Evolutionary conservation across 2,329 filamentous ascomycete species (phyloP).

Genomic region (Fusarium sororula): DNA sequence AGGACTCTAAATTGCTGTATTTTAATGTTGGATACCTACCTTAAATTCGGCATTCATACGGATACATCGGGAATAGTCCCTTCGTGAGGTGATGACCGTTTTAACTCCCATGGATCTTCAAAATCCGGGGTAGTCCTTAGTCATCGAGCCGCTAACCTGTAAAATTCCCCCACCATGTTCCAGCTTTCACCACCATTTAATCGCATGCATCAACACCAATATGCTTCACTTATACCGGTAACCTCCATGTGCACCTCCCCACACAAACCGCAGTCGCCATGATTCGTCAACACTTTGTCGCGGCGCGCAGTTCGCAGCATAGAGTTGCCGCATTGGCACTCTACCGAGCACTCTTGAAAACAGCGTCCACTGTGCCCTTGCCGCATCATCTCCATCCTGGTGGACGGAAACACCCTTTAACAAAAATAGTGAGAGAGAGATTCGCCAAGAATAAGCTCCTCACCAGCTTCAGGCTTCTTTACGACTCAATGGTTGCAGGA

Average conservation of each 20-base stretch:
- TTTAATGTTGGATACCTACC: not conserved
- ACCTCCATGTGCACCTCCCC: not conserved
- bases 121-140: constrained; percentile 32
- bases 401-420: constrained; percentile 55
- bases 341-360: constrained; percentile 73
- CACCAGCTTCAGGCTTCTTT: constrained; percentile 67
- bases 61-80: not conserved
- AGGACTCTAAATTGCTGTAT: not conserved
- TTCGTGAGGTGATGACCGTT: not conserved
- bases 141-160: constrained; percentile 12
- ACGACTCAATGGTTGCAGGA: constrained; percentile 70
- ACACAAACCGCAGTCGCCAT: constrained; percentile 26
- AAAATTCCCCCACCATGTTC: constrained; percentile 18
- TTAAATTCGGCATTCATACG: not conserved
- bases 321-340: constrained; percentile 71
- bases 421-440: constrained; percentile 66
- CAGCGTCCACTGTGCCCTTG: constrained; percentile 63
- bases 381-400: constrained; percentile 52
- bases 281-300: constrained; percentile 51
- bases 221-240: constrained; percentile 18
- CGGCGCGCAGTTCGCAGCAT: constrained; percentile 62
- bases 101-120: not conserved
- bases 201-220: not conserved
- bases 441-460: constrained; percentile 70
- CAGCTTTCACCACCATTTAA: not conserved